A percentile compares a stretch with the other conserved stretches of the same genome.
These are phyloP conservation scores for Chaetomium tenue DNA, from an alignment of 495 filamentous ascomycete species.

Conservation along the genomic window DNA sequence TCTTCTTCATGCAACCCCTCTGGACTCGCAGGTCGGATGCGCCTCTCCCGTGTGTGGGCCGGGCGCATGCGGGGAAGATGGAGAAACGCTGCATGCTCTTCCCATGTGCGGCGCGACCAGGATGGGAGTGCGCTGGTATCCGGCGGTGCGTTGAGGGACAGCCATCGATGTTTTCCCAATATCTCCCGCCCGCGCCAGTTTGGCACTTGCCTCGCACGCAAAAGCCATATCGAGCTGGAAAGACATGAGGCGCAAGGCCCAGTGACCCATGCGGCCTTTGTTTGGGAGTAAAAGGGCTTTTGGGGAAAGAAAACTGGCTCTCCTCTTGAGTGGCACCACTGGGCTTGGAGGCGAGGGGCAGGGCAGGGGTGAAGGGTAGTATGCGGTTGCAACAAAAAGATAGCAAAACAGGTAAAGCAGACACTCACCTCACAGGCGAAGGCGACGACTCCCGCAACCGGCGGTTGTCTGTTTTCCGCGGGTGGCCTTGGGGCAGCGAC, in stretches of 20 bases:
- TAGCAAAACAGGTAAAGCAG: constrained; percentile 16
- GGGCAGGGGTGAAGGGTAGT: not conserved
- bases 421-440: constrained; percentile 47
- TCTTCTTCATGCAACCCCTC: not conserved
- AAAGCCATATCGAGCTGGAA: not conserved
- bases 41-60: not conserved
- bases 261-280: not conserved
- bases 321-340: constrained; percentile 28
- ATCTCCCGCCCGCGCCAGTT: not conserved
- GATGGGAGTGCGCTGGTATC: not conserved
- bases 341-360: constrained; percentile 9
- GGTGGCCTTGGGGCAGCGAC: constrained; percentile 45
- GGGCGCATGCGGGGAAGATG: constrained; percentile 2
- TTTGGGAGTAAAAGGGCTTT: not conserved
- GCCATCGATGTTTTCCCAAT: not conserved
- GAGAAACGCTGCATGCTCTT: not conserved
- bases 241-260: not conserved
- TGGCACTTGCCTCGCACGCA: constrained; percentile 9
- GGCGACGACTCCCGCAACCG: constrained; percentile 49
- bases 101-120: not conserved
- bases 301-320: constrained; percentile 10
- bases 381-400: not conserved
- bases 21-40: not conserved
- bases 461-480: constrained; percentile 43
- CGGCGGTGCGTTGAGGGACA: not conserved